Evolutionary conservation across 768 basidiomycete genomes (phyloP), one percentile per base, ranked within the genome.

Genomic region (Grammothele lineata): DNA sequence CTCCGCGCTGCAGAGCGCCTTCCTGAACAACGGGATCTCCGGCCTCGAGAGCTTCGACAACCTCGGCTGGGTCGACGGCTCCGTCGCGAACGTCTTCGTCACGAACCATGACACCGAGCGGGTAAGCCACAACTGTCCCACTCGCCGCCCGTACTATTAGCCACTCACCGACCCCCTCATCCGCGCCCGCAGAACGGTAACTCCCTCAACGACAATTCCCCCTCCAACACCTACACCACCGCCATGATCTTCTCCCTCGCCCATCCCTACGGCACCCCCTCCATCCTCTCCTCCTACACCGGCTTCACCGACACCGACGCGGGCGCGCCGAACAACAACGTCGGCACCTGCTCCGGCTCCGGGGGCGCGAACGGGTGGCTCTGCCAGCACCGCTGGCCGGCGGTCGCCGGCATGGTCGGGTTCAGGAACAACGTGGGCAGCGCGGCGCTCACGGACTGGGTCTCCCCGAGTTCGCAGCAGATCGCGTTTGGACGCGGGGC

Each of bases 81-180:
- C 60, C 0, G 53, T 57, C 14, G 83, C 83, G 0, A 86, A 85
- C 52, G 74, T 80, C 6, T 85, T 85, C 48, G 81, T 85, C 4
- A 67, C 77, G 0, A 83, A 86, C 55, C 84, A 85, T 47, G 85
- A 86, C 53, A 85, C 83, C 1, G 85, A 85, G 60, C 65, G 84
- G 32, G 70, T 69, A 45, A 41, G 68, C 36, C 22, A 24, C n/a
- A n/a, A n/a, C 25, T 23, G 22, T 14, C 19, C 12, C 10, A 35
- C n/a, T 46, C 25, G 15, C 15, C 9, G n/a, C 12, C 3, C 30
- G 12, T 46, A 15, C 33, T 14, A 11, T 22, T 43, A 23, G 7
- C 34, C 18, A 19, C 19, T 53, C 5, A 19, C n/a, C 19, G 21
- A 14, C 9, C n/a, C 15, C 18, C 17, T 9, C 22, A 4, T n/a